These are phyloP conservation scores for Podaxis sp. DNA, from an alignment of 768 basidiomycete species.

Conservation along the genomic window DNA sequence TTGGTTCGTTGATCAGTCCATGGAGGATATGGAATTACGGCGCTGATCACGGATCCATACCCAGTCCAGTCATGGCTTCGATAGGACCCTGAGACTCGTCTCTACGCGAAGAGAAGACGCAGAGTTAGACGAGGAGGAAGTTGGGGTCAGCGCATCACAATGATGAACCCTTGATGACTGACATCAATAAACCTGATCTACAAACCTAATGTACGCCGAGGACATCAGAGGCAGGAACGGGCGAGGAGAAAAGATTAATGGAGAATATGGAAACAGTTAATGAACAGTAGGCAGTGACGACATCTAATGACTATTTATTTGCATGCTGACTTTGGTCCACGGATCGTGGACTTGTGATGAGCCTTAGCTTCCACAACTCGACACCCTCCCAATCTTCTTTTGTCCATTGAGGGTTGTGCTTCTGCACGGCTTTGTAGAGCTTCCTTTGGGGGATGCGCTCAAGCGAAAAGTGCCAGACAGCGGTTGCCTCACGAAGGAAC, in stretches of 20 bases:
- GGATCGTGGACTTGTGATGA: slow-evolving; percentile 20
- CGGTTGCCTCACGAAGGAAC: slow-evolving; percentile 56
- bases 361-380: slow-evolving; percentile 71
- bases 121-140: slow-evolving; percentile 24
- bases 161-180: slow-evolving; percentile 14
- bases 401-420: slow-evolving; percentile 58
- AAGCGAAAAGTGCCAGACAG: slow-evolving; percentile 55
- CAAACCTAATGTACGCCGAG: slow-evolving; percentile 13
- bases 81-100: slow-evolving; percentile 61
- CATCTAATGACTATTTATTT: slow-evolving; percentile 13
- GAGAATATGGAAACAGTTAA: neutral
- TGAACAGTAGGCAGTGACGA: slow-evolving; percentile 13
- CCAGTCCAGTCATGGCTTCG: slow-evolving; percentile 76
- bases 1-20: slow-evolving; percentile 44
- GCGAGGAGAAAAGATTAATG: slow-evolving; percentile 8
- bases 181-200: slow-evolving; percentile 8
- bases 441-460: slow-evolving; percentile 60
- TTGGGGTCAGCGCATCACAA: slow-evolving; percentile 5
- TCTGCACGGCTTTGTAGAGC: slow-evolving; percentile 59
- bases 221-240: slow-evolving; percentile 9
- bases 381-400: slow-evolving; percentile 77
- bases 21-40: neutral
- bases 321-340: slow-evolving; percentile 8
- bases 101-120: slow-evolving; percentile 53
- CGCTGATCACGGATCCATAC: slow-evolving; percentile 7